Evolutionary conservation across 345 rosid genomes (phyloP).

Genomic region (Firmiana major): DNA sequence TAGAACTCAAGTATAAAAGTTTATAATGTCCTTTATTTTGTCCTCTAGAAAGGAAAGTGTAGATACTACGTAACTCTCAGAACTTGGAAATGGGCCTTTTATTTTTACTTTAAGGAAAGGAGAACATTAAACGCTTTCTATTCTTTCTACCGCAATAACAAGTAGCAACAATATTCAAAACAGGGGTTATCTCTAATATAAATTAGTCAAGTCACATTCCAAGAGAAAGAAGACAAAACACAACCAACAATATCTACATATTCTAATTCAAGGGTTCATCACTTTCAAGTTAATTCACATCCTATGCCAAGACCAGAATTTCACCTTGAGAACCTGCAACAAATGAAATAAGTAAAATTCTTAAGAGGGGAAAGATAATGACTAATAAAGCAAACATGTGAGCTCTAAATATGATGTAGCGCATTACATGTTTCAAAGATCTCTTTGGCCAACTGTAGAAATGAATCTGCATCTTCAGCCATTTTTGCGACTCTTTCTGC

Average conservation of each 20-base stretch:
- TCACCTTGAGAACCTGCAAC: constrained; percentile 49
- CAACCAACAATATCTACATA: constrained; percentile 25
- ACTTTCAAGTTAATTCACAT: background rate
- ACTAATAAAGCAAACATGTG: background rate
- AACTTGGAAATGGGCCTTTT: too few species aligned
- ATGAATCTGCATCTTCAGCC: constrained; percentile 48
- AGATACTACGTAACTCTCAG: too few species aligned
- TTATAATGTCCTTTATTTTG: too few species aligned
- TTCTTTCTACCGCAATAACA: background rate
- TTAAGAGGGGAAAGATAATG: background rate
- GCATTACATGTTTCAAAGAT: constrained; percentile 49
- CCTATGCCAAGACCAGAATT: constrained; percentile 34
- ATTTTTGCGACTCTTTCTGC: constrained; percentile 59
- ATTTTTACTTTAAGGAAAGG: background rate
- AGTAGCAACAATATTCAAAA: background rate
- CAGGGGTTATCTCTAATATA: background rate
- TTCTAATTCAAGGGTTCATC: constrained; percentile 8
- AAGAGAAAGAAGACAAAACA: background rate
- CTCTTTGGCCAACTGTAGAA: constrained; percentile 46
- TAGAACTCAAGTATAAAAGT: too few species aligned
- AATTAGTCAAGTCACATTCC: background rate
- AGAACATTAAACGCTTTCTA: background rate
- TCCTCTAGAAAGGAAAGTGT: too few species aligned
- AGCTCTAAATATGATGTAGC: background rate
- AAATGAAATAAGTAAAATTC: background rate